These are phyloP conservation scores for Yamadazyma sp. DNA, from an alignment of 805 yeast species.

Conservation along the genomic window DNA sequence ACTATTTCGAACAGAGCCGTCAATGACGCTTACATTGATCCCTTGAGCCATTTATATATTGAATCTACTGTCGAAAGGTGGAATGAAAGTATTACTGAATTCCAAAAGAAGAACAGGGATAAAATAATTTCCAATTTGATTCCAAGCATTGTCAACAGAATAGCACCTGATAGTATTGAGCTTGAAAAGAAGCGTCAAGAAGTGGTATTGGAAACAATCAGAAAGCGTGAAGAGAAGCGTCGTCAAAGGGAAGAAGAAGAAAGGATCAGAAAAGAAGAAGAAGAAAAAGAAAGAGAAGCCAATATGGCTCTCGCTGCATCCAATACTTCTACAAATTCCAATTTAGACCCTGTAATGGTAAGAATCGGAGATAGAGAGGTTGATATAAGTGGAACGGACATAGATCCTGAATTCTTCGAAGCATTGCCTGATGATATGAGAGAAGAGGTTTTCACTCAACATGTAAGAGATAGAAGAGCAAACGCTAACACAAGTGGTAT, in stretches of 20 bases:
- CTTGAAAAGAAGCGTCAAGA: slow-evolving; percentile 27
- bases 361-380: slow-evolving; percentile 74
- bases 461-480: slow-evolving; percentile 71
- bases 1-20: slow-evolving; percentile 14
- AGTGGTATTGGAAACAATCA: slow-evolving; percentile 21
- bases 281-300: slow-evolving; percentile 14
- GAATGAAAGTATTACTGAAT: slow-evolving; percentile 54
- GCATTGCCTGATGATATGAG: slow-evolving; percentile 92
- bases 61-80: slow-evolving; percentile 65
- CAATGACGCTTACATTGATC: slow-evolving; percentile 12
- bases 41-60: slow-evolving; percentile 24
- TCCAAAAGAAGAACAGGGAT: slow-evolving; percentile 40
- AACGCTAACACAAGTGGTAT: slow-evolving; percentile 41
- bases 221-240: slow-evolving; percentile 33
- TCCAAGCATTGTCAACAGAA: slow-evolving; percentile 41
- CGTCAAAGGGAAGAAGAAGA: slow-evolving; percentile 26
- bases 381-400: slow-evolving; percentile 85
- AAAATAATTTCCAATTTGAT: slow-evolving; percentile 19
- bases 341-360: slow-evolving; percentile 57
- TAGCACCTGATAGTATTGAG: slow-evolving; percentile 49
- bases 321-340: too few relatives aligned
- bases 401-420: slow-evolving; percentile 85
- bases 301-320: background rate
- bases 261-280: slow-evolving; percentile 15
- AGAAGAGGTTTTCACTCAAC: slow-evolving; percentile 87